Conservation (phyloP, 805 yeast species). For the Myxozyma neotropica region DNA sequence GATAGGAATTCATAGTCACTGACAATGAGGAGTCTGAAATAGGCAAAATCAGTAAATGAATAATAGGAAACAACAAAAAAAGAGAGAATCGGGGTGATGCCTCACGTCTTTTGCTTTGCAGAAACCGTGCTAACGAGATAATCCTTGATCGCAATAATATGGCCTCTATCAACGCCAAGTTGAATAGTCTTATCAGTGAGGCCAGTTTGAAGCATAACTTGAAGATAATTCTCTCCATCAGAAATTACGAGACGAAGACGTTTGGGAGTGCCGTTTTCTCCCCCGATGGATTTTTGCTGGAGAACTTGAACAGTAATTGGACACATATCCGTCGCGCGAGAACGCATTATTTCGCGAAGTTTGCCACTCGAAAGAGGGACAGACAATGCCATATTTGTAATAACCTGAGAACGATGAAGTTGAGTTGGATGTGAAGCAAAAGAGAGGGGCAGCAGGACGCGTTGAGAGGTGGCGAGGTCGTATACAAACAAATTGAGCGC, state of each 20-base stretch:
- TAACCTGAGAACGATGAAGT: too few relatives aligned
- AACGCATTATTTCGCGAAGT: constrained; percentile 10
- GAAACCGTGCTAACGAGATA: constrained; percentile 17
- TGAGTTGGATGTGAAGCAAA: too few relatives aligned
- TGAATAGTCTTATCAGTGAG: constrained; percentile 15
- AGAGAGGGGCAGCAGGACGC: too few relatives aligned
- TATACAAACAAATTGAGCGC: background rate
- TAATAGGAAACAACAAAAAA: background rate
- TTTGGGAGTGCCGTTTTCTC: constrained; percentile 26
- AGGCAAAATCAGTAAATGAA: background rate
- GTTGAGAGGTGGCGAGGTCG: background rate
- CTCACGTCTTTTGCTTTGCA: constrained; percentile 22
- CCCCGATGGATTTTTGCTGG: constrained; percentile 24
- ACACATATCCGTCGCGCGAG: background rate
- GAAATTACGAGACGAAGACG: constrained; percentile 33
- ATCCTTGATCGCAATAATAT: constrained; percentile 24
- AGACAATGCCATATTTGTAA: background rate
- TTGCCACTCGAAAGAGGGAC: constrained; percentile 18
- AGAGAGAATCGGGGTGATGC: background rate
- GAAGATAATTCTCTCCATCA: constrained; percentile 31
- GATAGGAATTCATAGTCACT: constrained; percentile 19
- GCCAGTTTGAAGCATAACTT: constrained; percentile 26
- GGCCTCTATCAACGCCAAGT: constrained; percentile 17
- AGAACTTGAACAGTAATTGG: constrained; percentile 28
- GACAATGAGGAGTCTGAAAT: constrained; percentile 15